Conservation (phyloP, 1,139 yeast genomes). For the Zygosaccharomyces pseudobailii region DNA sequence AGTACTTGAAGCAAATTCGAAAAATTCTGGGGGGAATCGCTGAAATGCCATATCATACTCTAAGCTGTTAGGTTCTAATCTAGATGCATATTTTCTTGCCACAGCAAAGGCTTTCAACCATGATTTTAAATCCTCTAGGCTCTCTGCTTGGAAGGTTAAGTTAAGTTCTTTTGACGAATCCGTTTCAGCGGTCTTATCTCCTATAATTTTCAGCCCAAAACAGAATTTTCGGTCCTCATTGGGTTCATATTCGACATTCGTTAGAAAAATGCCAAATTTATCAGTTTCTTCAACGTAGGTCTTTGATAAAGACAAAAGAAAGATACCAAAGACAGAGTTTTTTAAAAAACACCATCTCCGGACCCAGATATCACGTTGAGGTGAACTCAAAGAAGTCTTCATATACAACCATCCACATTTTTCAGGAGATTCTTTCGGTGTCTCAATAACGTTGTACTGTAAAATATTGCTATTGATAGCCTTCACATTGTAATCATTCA, state of each 20-base stretch:
- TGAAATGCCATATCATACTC: conserved; percentile 54
- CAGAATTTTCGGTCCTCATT: conserved; percentile 80
- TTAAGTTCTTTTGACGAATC: conserved; percentile 34
- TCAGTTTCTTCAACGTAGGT: conserved; percentile 88
- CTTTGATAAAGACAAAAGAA: conserved; percentile 63
- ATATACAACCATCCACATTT: conserved; percentile 86
- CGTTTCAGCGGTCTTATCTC: conserved; percentile 23
- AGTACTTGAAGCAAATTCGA: conserved; percentile 69
- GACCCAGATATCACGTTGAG: conserved; percentile 71
- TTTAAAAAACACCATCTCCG: conserved; percentile 85
- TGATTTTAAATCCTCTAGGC: conserved; percentile 59
- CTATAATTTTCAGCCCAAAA: conserved; percentile 73
- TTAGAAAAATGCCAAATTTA: conserved; percentile 73
- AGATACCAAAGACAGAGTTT: conserved; percentile 79
- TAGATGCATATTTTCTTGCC: conserved; percentile 51
- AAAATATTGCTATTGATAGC: conserved; percentile 42
- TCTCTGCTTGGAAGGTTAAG: conserved; percentile 71
- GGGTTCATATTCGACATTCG: conserved; percentile 58
- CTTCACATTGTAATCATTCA: conserved; percentile 53
- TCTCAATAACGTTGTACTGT: conserved; percentile 18
- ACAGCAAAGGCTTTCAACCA: conserved; percentile 76
- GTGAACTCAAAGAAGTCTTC: conserved; percentile 58
- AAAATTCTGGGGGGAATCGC: conserved; percentile 64
- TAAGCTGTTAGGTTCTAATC: conserved; percentile 36
- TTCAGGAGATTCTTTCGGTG: conserved; percentile 38